phyloP scores from a whole-genome alignment of 306 rosid species.

The Acacia confusa region DNA sequence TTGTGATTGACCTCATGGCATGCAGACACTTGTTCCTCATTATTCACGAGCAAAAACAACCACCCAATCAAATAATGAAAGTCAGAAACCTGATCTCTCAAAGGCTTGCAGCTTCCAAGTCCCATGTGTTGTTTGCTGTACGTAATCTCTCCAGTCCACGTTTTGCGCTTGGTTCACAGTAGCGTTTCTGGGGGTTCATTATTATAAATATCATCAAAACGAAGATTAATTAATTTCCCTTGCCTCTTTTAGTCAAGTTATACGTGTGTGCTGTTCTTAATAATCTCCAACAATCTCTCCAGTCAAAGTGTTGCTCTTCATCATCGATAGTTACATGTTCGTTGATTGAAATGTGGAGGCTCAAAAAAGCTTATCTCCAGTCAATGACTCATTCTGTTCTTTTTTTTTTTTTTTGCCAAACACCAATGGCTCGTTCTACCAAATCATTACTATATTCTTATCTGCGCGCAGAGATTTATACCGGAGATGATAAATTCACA shows the following conservation, averaged over 20 bases:
- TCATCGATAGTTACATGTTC: constrained; percentile 45
- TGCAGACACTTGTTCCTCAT: too few species aligned
- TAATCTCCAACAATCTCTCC: constrained; percentile 45
- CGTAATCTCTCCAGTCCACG: too few species aligned
- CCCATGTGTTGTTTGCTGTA: too few species aligned
- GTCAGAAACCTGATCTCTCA: constrained; percentile 29
- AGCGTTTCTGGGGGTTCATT: constrained; percentile 49
- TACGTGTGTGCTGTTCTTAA: constrained; percentile 48
- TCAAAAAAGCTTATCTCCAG: constrained; percentile 81
- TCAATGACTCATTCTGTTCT: too few species aligned
- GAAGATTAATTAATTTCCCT: constrained; percentile 61
- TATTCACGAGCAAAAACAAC: too few species aligned
- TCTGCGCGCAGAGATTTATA: constrained; percentile 24
- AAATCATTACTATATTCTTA: constrained; percentile 27
- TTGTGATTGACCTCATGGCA: too few species aligned
- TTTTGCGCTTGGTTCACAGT: too few species aligned
- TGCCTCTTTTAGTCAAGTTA: constrained; percentile 49
- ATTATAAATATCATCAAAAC: constrained; percentile 78
- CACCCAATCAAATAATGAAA: too few species aligned
- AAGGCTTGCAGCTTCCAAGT: constrained; percentile 30
- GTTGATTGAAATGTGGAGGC: constrained; percentile 73
- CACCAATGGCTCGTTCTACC: constrained; percentile 46
- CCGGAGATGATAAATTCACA: too few species aligned
- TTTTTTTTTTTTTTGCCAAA: too few species aligned
- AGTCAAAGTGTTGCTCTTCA: constrained; percentile 47